phyloP scores from a whole-genome alignment of 108 stramenopile genomes.

The Chaetoceros muelleri region DNA sequence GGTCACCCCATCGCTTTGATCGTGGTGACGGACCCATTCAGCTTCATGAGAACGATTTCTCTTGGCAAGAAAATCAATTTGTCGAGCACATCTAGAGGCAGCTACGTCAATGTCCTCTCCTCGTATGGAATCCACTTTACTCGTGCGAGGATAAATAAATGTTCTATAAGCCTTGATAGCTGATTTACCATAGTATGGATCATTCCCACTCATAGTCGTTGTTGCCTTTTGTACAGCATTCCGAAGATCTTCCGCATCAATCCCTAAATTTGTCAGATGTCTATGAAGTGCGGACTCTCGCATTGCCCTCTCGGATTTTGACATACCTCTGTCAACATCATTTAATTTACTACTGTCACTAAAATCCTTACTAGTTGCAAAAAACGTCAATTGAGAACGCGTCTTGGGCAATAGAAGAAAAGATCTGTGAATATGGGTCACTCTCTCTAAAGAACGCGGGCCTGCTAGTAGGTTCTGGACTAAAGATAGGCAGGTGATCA shows the following conservation, averaged over 20 bases:
- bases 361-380: no score
- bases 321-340: no score
- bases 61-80: conserved; percentile 72
- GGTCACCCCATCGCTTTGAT: conserved; percentile 4
- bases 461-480: no score
- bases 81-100: conserved; percentile 49
- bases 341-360: no score
- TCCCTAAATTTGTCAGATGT: conserved; percentile 24
- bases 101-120: conserved; percentile 37
- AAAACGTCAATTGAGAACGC: no score
- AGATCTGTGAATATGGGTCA: no score
- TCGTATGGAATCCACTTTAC: conserved; percentile 21
- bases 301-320: conserved; percentile 10
- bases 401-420: no score
- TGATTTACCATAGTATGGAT: conserved; percentile 50
- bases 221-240: conserved; percentile 39
- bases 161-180: conserved; percentile 71
- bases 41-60: conserved; percentile 51
- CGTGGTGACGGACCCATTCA: conserved; percentile 70
- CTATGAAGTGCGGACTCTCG: conserved; percentile 28
- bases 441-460: no score
- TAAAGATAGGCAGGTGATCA: no score
- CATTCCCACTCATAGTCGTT: conserved; percentile 47
- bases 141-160: conserved; percentile 46
- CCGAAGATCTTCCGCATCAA: conserved; percentile 28